Conservation (phyloP, 148 eudicot species). For the Gaultheria prostrata region DNA sequence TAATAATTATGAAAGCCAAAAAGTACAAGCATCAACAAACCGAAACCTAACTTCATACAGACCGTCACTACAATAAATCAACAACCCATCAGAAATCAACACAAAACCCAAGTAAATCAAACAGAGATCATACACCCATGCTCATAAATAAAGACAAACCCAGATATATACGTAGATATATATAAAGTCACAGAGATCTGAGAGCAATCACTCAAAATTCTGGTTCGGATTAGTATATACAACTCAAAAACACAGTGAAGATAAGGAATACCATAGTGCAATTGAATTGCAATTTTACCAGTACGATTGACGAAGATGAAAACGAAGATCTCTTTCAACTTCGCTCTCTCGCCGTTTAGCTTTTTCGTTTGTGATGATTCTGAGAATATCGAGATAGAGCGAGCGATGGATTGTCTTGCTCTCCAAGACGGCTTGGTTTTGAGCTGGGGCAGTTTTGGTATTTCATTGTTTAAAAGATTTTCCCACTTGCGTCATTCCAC, state of each 20-base stretch:
- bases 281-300: not conserved
- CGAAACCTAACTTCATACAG: not conserved
- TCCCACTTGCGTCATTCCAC: no score
- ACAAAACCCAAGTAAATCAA: not conserved
- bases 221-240: not conserved
- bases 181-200: not conserved
- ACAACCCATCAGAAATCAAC: not conserved
- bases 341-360: slow-evolving; percentile 6
- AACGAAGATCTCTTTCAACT: not conserved
- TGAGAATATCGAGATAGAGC: not conserved
- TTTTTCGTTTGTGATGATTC: not conserved
- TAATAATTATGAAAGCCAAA: not conserved
- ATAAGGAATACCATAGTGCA: not conserved
- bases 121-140: not conserved
- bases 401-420: not conserved
- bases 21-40: not conserved
- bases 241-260: not conserved
- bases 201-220: not conserved
- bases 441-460: slow-evolving; percentile 1
- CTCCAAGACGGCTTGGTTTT: not conserved
- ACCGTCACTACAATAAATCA: not conserved
- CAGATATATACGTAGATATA: not conserved
- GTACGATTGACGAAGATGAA: not conserved
- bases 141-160: not conserved
- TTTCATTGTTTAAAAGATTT: not conserved